These are phyloP conservation scores for Pachysandra terminalis DNA, from an alignment of 164 flowering plant genomes.

Conservation along the genomic window DNA sequence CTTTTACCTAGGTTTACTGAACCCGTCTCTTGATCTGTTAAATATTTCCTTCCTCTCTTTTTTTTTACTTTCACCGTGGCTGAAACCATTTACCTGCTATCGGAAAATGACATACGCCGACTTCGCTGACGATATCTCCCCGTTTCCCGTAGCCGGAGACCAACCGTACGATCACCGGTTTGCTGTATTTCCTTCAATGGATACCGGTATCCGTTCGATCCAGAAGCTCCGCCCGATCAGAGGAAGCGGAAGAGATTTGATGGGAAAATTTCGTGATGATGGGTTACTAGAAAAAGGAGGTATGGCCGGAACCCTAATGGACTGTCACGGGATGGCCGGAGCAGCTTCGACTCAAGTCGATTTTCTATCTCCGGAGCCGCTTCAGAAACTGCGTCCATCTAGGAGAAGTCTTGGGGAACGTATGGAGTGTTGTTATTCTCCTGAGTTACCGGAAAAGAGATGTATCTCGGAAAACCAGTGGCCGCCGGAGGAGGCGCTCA, in stretches of 20 bases:
- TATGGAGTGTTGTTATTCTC: slow-evolving; percentile 7
- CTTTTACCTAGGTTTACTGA: too few relatives aligned
- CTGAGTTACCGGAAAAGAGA: not conserved
- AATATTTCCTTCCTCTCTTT: too few relatives aligned
- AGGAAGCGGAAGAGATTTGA: slow-evolving; percentile 16
- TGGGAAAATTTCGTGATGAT: not conserved
- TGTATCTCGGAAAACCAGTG: slow-evolving; percentile 9
- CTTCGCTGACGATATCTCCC: slow-evolving; percentile 23
- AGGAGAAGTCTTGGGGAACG: not conserved
- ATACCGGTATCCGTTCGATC: slow-evolving; percentile 17
- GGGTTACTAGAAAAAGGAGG: slow-evolving; percentile 4
- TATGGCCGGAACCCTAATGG: not conserved
- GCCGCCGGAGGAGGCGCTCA: slow-evolving; percentile 4
- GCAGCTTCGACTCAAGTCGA: slow-evolving; percentile 5
- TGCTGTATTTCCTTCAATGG: slow-evolving; percentile 5
- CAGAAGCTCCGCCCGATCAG: slow-evolving; percentile 60
- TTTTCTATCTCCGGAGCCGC: slow-evolving; percentile 1
- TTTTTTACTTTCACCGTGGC: slow-evolving; percentile 8
- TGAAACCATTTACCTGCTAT: slow-evolving; percentile 20
- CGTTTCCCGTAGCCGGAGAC: slow-evolving; percentile 26
- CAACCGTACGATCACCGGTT: slow-evolving; percentile 11
- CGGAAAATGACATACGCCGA: slow-evolving; percentile 13
- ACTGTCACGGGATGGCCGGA: not conserved
- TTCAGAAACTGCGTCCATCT: not conserved
- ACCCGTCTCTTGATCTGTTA: too few relatives aligned